phyloP scores from a whole-genome alignment of 129 eudicot genomes.

The Flaveria ramosissima region DNA sequence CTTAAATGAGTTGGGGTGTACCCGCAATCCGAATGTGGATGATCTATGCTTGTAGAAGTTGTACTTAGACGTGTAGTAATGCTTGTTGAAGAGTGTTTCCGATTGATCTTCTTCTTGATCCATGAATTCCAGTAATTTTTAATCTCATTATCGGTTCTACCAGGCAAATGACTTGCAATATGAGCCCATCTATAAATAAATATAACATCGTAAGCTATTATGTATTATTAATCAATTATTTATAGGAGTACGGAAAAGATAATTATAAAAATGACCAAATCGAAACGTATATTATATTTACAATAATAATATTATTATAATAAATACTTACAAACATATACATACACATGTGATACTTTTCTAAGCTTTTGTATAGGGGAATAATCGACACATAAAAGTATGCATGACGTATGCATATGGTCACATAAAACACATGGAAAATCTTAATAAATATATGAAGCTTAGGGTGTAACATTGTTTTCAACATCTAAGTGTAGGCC shows the following conservation, averaged over 20 bases:
- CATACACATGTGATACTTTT: too few relatives aligned
- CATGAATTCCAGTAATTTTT: constrained; percentile 98
- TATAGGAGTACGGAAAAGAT: too few relatives aligned
- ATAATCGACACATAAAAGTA: neutral
- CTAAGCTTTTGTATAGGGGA: neutral
- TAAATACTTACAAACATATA: too few relatives aligned
- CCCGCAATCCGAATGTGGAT: constrained; percentile 34
- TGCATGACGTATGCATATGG: constrained; percentile 31
- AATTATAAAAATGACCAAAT: too few relatives aligned
- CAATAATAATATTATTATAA: too few relatives aligned
- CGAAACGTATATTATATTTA: too few relatives aligned
- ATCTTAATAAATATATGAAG: neutral
- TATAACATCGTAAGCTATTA: too few relatives aligned
- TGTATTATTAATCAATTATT: too few relatives aligned
- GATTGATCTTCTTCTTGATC: constrained; percentile 83
- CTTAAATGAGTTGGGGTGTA: constrained; percentile 40
- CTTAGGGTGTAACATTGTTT: constrained; percentile 30
- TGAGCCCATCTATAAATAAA: constrained; percentile 75
- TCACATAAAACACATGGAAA: constrained; percentile 10
- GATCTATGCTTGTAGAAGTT: constrained; percentile 29
- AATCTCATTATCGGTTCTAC: constrained; percentile 88
- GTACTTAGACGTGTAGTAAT: constrained; percentile 31
- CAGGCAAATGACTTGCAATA: constrained; percentile 90
- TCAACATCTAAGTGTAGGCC: constrained; percentile 26
- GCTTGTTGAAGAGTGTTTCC: constrained; percentile 53